These are phyloP conservation scores for Saprolegnia diclina DNA, from an alignment of 352 stramenopile species.

Conservation along the genomic window DNA sequence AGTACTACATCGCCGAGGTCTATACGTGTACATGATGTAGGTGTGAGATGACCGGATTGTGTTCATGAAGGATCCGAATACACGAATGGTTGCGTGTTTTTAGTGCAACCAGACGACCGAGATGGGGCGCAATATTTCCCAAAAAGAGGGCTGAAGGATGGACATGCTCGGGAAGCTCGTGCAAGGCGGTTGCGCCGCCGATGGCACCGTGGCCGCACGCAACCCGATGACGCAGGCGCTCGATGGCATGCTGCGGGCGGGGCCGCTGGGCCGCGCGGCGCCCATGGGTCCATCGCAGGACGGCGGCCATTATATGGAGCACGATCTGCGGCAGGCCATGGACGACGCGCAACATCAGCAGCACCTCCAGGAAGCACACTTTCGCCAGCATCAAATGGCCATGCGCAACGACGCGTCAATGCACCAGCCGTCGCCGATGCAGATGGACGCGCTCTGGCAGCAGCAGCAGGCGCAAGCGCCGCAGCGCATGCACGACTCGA, in stretches of 20 bases:
- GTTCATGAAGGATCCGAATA: not conserved
- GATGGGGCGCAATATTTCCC: not conserved
- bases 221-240: slow-evolving; percentile 78
- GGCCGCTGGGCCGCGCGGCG: slow-evolving; percentile 33
- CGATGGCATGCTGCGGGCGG: slow-evolving; percentile 54
- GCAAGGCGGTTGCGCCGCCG: slow-evolving; percentile 71
- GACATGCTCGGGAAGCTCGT: slow-evolving; percentile 81
- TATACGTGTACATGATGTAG: no score
- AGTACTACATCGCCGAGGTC: no score
- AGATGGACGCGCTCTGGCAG: slow-evolving; percentile 35
- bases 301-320: slow-evolving; percentile 33
- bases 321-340: slow-evolving; percentile 33
- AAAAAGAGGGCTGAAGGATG: slow-evolving; percentile 37
- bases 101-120: not conserved
- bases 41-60: no score
- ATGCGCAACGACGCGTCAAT: slow-evolving; percentile 9
- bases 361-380: slow-evolving; percentile 24
- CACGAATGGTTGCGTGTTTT: slow-evolving; percentile 1
- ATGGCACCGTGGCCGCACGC: slow-evolving; percentile 76
- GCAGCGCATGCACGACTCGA: slow-evolving; percentile 34
- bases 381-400: slow-evolving; percentile 9
- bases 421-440: slow-evolving; percentile 10
- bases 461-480: slow-evolving; percentile 38
- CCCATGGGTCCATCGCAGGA: slow-evolving; percentile 33
- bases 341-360: slow-evolving; percentile 53